Evolutionary conservation across 176 grass and related monocot species (phyloP).

Genomic region (Eremochloa ophiuroides): DNA sequence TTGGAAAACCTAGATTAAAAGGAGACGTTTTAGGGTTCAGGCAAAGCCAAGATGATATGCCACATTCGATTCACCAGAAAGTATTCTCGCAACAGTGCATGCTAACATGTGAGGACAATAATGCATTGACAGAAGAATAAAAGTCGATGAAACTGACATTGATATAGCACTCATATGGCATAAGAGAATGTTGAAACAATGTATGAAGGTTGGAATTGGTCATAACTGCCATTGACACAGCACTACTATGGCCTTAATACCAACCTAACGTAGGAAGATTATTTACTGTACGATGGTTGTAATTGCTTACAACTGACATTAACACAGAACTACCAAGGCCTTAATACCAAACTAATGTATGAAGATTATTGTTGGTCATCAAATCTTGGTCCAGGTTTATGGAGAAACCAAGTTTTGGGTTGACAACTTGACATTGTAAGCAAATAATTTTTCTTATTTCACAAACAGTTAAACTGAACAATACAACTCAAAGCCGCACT

Average conservation of each 20-base stretch:
- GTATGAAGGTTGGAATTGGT: background rate
- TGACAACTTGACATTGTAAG: background rate
- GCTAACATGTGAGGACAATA: background rate
- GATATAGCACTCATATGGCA: too few species aligned
- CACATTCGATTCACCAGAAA: background rate
- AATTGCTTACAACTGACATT: background rate
- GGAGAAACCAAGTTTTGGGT: background rate
- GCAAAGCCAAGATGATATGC: background rate
- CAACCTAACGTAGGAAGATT: too few species aligned
- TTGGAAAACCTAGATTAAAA: background rate
- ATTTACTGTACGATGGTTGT: too few species aligned
- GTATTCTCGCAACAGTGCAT: background rate
- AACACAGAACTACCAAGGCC: too few species aligned
- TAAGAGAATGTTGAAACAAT: too few species aligned
- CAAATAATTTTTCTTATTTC: background rate
- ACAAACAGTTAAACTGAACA: background rate
- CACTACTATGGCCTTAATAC: too few species aligned
- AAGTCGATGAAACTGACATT: background rate
- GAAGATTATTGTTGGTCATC: background rate
- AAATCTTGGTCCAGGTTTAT: background rate
- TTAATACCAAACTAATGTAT: too few species aligned
- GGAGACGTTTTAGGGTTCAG: background rate
- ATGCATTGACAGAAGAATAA: background rate
- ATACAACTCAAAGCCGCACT: background rate
- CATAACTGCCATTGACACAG: too few species aligned